phyloP scores from a whole-genome alignment of 257 asterid genomes.

The Euphrasia confusa region DNA sequence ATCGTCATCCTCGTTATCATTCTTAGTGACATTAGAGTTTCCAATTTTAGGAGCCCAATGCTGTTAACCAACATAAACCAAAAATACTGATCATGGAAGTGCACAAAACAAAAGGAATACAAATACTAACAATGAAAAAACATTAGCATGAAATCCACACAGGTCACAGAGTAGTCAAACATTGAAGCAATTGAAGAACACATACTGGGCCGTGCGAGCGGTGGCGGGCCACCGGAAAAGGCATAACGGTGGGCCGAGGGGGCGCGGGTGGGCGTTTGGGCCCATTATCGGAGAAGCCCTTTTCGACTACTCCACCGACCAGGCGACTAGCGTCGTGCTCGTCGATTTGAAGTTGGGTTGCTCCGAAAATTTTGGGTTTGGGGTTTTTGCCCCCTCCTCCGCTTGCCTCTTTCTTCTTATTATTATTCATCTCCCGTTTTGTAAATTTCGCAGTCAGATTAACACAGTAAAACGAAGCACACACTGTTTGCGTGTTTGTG shows the following conservation, averaged over 20 bases:
- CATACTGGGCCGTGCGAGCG: constrained; percentile 87
- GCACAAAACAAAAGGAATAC: not conserved
- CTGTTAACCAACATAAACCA: constrained; percentile 36
- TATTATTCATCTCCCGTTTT: not conserved
- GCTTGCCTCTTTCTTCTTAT: constrained; percentile 32
- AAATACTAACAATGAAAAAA: constrained; percentile 11
- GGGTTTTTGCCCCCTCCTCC: constrained; percentile 30
- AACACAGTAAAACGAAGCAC: constrained; percentile 3
- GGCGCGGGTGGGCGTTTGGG: constrained; percentile 33
- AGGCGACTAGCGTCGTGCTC: constrained; percentile 49
- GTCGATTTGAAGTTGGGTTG: constrained; percentile 28
- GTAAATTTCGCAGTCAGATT: constrained; percentile 5
- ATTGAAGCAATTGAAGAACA: not conserved
- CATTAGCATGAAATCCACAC: not conserved
- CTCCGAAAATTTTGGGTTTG: constrained; percentile 34
- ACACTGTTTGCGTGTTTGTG: not conserved
- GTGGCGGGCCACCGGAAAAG: constrained; percentile 91
- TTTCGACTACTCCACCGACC: constrained; percentile 78
- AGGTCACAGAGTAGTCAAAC: not conserved
- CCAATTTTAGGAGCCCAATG: constrained; percentile 59
- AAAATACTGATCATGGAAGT: constrained; percentile 4
- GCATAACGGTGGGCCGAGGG: constrained; percentile 71
- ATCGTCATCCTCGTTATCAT: constrained; percentile 29
- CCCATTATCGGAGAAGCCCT: constrained; percentile 56
- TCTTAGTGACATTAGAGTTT: constrained; percentile 19